Conservation (phyloP, 495 filamentous ascomycete species). For the Chaetomium tenue region DNA sequence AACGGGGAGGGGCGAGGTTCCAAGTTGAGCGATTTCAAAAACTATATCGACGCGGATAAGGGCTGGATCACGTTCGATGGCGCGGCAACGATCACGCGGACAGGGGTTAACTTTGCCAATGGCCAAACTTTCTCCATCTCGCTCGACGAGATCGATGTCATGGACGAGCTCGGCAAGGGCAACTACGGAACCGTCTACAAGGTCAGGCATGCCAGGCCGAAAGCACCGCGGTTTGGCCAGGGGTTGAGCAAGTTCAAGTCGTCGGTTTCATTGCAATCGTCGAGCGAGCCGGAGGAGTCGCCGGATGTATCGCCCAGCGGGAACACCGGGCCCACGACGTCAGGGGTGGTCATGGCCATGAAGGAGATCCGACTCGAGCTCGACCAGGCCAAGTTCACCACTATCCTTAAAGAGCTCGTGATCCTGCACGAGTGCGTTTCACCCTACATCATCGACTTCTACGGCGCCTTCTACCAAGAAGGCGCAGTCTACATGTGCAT, state of each 20-base stretch:
- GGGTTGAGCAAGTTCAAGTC: slow-evolving; percentile 64
- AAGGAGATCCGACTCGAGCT: slow-evolving; percentile 97
- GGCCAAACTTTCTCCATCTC: slow-evolving; percentile 92
- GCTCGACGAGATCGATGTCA: slow-evolving; percentile 88
- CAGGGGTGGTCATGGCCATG: slow-evolving; percentile 94
- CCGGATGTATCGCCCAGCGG: slow-evolving; percentile 21
- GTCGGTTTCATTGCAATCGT: slow-evolving; percentile 34
- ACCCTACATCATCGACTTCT: slow-evolving; percentile 97
- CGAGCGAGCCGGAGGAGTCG: slow-evolving; percentile 32
- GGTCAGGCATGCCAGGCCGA: slow-evolving; percentile 79
- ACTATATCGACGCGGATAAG: slow-evolving; percentile 87
- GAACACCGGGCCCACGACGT: slow-evolving; percentile 36
- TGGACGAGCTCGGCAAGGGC: slow-evolving; percentile 95
- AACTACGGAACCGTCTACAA: slow-evolving; percentile 99
- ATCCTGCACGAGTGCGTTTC: slow-evolving; percentile 93
- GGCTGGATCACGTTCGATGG: slow-evolving; percentile 91
- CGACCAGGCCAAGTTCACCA: slow-evolving; percentile 92
- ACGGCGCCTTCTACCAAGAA: slow-evolving; percentile 98
- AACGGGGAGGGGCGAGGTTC: slow-evolving; percentile 53
- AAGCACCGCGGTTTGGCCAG: slow-evolving; percentile 72
- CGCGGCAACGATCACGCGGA: slow-evolving; percentile 82
- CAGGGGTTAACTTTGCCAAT: slow-evolving; percentile 87
- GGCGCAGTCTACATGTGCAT: slow-evolving; percentile 99
- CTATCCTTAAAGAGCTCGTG: slow-evolving; percentile 97
- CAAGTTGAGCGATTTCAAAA: slow-evolving; percentile 84